Evolutionary conservation across 139 green algal genomes (phyloP), one percentile per base, ranked within the genome.

Genomic region (Bryopsis sp.): DNA sequence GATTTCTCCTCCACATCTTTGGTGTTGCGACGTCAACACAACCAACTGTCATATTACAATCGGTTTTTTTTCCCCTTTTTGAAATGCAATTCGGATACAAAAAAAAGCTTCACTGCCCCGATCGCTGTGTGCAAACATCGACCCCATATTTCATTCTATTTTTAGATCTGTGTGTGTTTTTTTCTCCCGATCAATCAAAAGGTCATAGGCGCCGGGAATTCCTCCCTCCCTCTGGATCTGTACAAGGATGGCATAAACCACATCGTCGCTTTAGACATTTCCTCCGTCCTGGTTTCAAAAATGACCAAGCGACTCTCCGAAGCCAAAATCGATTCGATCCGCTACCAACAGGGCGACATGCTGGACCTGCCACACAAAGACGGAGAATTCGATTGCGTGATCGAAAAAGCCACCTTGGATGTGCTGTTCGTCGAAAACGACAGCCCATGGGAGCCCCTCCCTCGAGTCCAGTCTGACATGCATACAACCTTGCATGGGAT

Each of bases 341-440:
- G 31, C 26, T 79, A 59, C 67, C 62, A 78, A 60, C 76, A 81
- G 43, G 79, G 73, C 11, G 77, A 85, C 71, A 85, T 85, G 79
- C 39, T 81, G 47, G 34, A 68, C 8, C 54, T 85, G 59, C 77
- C 74, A 29, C 81, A 79, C 66, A 28, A 24, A 29, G 47, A 78
- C n/a, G 71, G 19, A n/a, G 39, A 29, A 3, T 84, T 83, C 62
- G 79, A 85, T 64, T 76, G 73, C 2, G 77, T 85, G 3, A 72
- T 85, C 24, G 79, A 85, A 47, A 85, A 85, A 67, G 79, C 73
- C 19, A 68, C 79, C 2, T 48, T 85, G 47, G 79, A 85, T 47
- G 77, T 83, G 33, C 19, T 85, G 5, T 79, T 82, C 64, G 64
- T 76, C 28, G 77, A 83, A 68, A 70, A 58, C 32, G 57, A 73